A percentile compares a stretch with the other conserved stretches of the same genome.
These are phyloP conservation scores for Aurinia saxatilis DNA, from an alignment of 345 rosid species.

Conservation along the genomic window DNA sequence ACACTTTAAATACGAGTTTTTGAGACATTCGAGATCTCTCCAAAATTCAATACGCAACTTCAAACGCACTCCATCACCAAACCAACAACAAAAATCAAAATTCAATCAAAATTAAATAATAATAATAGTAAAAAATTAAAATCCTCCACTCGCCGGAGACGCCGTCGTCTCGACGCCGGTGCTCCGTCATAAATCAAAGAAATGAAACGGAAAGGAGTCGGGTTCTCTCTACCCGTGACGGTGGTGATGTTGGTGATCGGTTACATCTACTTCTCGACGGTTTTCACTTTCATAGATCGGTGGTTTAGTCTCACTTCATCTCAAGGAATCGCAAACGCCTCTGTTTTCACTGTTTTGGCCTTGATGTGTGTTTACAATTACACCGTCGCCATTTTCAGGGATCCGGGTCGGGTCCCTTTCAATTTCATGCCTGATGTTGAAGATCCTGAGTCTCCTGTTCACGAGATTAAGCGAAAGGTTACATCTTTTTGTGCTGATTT, in stretches of 20 bases:
- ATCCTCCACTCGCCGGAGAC: constrained; percentile 37
- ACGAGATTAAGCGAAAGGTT: constrained; percentile 96
- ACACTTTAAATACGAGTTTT: background rate
- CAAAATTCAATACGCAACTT: constrained; percentile 15
- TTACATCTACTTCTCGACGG: constrained; percentile 61
- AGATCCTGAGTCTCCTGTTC: constrained; percentile 53
- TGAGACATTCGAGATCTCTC: constrained; percentile 6
- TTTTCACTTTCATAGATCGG: constrained; percentile 75
- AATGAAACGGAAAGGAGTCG: constrained; percentile 49
- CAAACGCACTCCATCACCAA: constrained; percentile 18
- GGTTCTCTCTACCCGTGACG: constrained; percentile 58
- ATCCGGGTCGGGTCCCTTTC: constrained; percentile 83
- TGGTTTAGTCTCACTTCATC: constrained; percentile 86
- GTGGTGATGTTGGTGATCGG: constrained; percentile 57
- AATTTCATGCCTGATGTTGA: constrained; percentile 71
- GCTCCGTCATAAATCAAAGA: constrained; percentile 33
- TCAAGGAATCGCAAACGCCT: constrained; percentile 70
- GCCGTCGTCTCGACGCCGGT: constrained; percentile 67
- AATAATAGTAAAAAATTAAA: background rate
- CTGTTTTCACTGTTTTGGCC: constrained; percentile 61
- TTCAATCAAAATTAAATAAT: background rate
- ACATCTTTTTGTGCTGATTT: background rate
- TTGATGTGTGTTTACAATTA: constrained; percentile 57
- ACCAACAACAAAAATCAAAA: background rate
- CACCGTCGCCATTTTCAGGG: constrained; percentile 49